Evolutionary conservation across 106 monocot species (phyloP).

Genomic region (Acorus calamus): DNA sequence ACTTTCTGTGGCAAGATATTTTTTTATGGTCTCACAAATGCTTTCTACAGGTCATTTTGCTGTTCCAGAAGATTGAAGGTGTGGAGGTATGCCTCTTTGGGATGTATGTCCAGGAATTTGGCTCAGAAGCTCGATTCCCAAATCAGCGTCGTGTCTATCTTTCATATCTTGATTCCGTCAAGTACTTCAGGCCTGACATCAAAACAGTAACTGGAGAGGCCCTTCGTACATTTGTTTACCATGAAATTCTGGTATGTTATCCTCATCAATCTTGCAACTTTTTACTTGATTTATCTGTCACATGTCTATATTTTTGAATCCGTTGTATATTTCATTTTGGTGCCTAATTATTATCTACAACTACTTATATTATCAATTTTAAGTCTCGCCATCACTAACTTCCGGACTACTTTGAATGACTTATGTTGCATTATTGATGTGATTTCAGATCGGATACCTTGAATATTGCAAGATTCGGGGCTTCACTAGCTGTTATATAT

Average conservation of each 20-base stretch:
- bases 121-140: conserved; percentile 42
- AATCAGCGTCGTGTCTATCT: conserved; percentile 50
- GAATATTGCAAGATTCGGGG: conserved; percentile 68
- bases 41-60: conserved; percentile 42
- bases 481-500: conserved; percentile 65
- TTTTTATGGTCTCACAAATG: too few species aligned
- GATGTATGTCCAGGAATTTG: conserved; percentile 85
- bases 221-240: conserved; percentile 74
- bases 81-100: conserved; percentile 62
- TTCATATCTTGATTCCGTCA: conserved; percentile 79
- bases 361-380: too few species aligned
- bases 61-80: conserved; percentile 77
- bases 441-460: conserved; percentile 52
- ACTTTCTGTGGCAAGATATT: background rate
- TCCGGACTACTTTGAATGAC: too few species aligned
- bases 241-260: conserved; percentile 63
- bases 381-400: too few species aligned
- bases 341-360: too few species aligned
- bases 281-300: too few species aligned
- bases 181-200: conserved; percentile 63
- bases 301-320: too few species aligned
- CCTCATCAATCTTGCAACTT: too few species aligned
- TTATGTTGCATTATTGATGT: background rate
- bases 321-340: too few species aligned
- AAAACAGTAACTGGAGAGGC: conserved; percentile 54